A percentile compares a stretch with the other conserved stretches of the same genome.
Evolutionary conservation across 495 filamentous ascomycete genomes (phyloP).

Genomic region (Parmelia sp.): DNA sequence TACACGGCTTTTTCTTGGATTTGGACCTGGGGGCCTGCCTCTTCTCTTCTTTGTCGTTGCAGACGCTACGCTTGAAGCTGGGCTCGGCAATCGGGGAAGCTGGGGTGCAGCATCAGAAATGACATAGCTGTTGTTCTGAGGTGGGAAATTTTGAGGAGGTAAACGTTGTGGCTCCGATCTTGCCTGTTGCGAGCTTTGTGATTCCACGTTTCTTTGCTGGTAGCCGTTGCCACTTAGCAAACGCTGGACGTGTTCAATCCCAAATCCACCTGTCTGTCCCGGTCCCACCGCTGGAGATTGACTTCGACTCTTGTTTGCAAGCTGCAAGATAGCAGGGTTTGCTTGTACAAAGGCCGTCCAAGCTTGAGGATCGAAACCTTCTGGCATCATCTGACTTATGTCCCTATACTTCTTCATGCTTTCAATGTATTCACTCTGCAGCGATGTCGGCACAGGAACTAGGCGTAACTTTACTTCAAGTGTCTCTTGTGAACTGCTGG

Average conservation of each 20-base stretch:
- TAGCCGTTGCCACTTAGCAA: conserved; percentile 41
- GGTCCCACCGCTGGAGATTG: conserved; percentile 20
- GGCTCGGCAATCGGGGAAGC: conserved; percentile 33
- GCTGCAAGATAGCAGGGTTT: conserved; percentile 41
- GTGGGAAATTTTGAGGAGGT: conserved; percentile 1
- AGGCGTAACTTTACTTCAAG: conserved; percentile 90
- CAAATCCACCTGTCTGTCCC: conserved; percentile 42
- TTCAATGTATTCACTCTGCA: conserved; percentile 62
- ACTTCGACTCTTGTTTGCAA: conserved; percentile 23
- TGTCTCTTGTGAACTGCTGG: conserved; percentile 77
- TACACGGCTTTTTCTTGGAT: conserved; percentile 23
- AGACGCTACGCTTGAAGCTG: conserved; percentile 33
- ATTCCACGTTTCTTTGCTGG: conserved; percentile 27
- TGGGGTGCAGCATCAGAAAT: conserved; percentile 17
- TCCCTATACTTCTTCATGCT: conserved; percentile 57
- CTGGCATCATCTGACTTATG: conserved; percentile 53
- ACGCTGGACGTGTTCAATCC: conserved; percentile 47
- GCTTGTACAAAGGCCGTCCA: conserved; percentile 62
- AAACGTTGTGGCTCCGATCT: conserved; percentile 8
- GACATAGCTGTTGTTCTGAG: conserved; percentile 19
- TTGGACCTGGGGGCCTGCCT: conserved; percentile 24
- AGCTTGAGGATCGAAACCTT: conserved; percentile 60
- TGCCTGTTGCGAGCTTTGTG: conserved; percentile 26
- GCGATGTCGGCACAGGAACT: conserved; percentile 68
- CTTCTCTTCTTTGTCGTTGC: conserved; percentile 27